phyloP scores from a whole-genome alignment of 2,329 filamentous ascomycete genomes.

The Monosporascus sp. region DNA sequence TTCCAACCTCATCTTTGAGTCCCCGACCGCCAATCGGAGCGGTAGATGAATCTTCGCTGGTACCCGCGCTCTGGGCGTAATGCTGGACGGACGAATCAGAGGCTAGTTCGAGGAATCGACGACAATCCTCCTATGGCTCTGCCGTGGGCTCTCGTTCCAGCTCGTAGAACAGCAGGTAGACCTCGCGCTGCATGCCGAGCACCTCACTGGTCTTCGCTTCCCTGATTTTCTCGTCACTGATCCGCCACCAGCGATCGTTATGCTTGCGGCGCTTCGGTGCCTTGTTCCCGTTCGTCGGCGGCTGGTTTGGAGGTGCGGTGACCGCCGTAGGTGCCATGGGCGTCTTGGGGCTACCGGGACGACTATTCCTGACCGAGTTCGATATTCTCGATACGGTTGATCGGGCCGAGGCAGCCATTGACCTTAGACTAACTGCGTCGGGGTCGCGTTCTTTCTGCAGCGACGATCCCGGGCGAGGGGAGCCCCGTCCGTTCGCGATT shows the following conservation, averaged over 20 bases:
- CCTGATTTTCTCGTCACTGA: slow-evolving; percentile 94
- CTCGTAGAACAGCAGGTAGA: slow-evolving; percentile 96
- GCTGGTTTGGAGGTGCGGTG: slow-evolving; percentile 8
- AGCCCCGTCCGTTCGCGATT: slow-evolving; percentile 7
- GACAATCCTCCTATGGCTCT: slow-evolving; percentile 8
- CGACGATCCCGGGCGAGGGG: slow-evolving; percentile 13
- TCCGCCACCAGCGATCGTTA: slow-evolving; percentile 89
- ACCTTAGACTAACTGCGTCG: slow-evolving; percentile 49
- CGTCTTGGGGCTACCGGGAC: slow-evolving; percentile 21
- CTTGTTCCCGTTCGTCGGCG: slow-evolving; percentile 13
- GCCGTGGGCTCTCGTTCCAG: slow-evolving; percentile 50
- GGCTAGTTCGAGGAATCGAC: neutral
- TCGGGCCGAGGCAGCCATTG: slow-evolving; percentile 50
- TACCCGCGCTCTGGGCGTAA: too few species aligned
- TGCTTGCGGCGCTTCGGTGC: slow-evolving; percentile 46
- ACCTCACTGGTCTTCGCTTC: slow-evolving; percentile 92
- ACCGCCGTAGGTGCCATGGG: slow-evolving; percentile 16
- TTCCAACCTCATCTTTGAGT: neutral
- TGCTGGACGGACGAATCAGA: neutral
- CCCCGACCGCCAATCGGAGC: neutral
- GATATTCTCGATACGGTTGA: slow-evolving; percentile 47
- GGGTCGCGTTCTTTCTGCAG: slow-evolving; percentile 34
- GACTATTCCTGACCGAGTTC: slow-evolving; percentile 30
- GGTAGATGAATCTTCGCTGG: neutral
- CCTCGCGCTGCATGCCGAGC: slow-evolving; percentile 87